Evolutionary conservation across 2,329 filamentous ascomycete species (phyloP), one percentile per base, ranked within the genome.

Genomic region (Claviceps spartinae): DNA sequence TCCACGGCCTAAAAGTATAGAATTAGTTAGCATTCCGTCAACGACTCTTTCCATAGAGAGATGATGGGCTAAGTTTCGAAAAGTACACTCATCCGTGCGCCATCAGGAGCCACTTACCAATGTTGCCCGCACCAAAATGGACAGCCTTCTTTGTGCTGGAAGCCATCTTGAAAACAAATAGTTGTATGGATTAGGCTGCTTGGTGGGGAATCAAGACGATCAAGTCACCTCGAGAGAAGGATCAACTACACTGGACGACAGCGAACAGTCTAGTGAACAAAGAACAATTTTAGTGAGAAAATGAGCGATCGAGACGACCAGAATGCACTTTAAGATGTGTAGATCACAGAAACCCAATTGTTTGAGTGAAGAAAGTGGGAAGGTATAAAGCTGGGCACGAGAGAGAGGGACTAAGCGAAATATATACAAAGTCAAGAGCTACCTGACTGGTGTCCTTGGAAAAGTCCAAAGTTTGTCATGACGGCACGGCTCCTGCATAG

Each of bases 91-190:
- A 26, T 11, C 7, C 9, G 42, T 47, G 51, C 9, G 13, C 37
- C n/a, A 14, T n/a, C 40, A 18, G 30, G 9, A 48, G 18, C 41
- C 4, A 63, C 72, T 52, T 71, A 70, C 84, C 87, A 65, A 93
- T 91, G 69, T 91, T 91, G 65, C 87, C 87, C 62, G 86, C 86
- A 59, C 87, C 87, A 61, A 93, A 91, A 72, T 91, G 87, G 66
- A 91, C 80, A 59, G 86, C 86, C 67, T 85, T 88, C 67, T 81
- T 82, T 37, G 47, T 48, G 20, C 11, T 41, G 11, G 48, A 30
- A 57, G 64, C 67, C 72, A 76, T 76, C 56, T 49, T 73, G 64
- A 53, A 44, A 54, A 24, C 11, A 6, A 18, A 8, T 38, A 16
- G 47, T 45, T 48, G n/a, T 11, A 24, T 48, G 3, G 30, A 6